Evolutionary conservation across 2,329 filamentous ascomycete species (phyloP), one percentile per base, ranked within the genome.

Genomic region (Sclerotinia glacialis): DNA sequence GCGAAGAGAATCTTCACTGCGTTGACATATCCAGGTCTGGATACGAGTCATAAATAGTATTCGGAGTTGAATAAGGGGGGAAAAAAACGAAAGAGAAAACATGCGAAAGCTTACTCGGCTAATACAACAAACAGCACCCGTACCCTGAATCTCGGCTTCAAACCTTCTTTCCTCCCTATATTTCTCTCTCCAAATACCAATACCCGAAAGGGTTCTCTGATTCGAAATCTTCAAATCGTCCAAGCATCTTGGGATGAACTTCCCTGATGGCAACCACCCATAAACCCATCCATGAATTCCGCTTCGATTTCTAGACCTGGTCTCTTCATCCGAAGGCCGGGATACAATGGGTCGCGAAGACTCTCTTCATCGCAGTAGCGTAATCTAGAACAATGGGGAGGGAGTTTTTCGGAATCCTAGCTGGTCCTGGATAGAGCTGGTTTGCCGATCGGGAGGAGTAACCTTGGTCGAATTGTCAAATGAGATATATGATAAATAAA

Each of bases 151-250:
- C 77, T 99, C 94, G 76, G 98, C 95, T 79, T 98, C 98, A 86
- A 99, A 99, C 84, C 92, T 96, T 79, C 91, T 93, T 83, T 97
- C 94, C 77, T 93, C 84, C 73, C 92, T 90, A 81, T 98, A 98
- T 68, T 92, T 87, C 77, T 95, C 90, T n/a, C n/a, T n/a, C n/a
- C n/a, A n/a, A n/a, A n/a, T n/a, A n/a, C 50, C 98, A 86, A 75
- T 96, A 94, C 70, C 91, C 90, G 85, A 98, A 99, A 56, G 95
- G 94, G 80, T 88, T 88, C 73, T 86, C 84, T 75, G 94, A 96
- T 83, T 98, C 96, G 79, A 97, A 98, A 77, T 98, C 95, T 78
- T 98, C 94, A 74, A 97, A 98, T 78, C 98, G 95, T 70, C 98
- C 91, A 55, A 89, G 79, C 86, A 77, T 89, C 18, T 84, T 79